phyloP scores from a whole-genome alignment of 805 yeast species.

The Saccharomycopsis capsularis region DNA sequence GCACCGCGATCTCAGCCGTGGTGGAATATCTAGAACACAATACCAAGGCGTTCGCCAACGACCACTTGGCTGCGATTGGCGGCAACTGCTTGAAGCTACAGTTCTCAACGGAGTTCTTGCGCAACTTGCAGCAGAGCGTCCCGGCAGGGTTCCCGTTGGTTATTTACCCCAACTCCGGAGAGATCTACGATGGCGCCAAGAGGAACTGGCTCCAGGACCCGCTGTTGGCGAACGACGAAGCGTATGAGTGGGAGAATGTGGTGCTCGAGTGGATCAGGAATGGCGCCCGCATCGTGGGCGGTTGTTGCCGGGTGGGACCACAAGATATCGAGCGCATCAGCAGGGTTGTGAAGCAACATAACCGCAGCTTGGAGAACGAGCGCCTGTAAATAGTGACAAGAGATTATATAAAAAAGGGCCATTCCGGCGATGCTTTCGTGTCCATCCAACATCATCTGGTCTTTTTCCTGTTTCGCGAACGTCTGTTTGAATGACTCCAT shows the following conservation, averaged over 20 bases:
- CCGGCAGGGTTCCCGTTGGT: slow-evolving; percentile 35
- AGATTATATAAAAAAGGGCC: no score
- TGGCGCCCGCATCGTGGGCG: slow-evolving; percentile 34
- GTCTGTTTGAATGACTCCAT: no score
- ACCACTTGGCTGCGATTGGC: slow-evolving; percentile 46
- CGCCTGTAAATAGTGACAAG: no score
- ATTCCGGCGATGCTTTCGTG: no score
- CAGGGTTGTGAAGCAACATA: slow-evolving; percentile 2
- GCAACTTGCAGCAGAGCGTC: slow-evolving; percentile 26
- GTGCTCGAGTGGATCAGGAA: slow-evolving; percentile 29
- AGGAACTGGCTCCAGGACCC: slow-evolving; percentile 34
- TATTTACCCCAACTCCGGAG: slow-evolving; percentile 75
- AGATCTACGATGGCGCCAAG: slow-evolving; percentile 44
- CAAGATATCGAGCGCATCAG: slow-evolving; percentile 24
- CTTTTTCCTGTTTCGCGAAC: no score
- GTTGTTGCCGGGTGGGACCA: slow-evolving; percentile 40
- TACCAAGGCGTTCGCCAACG: slow-evolving; percentile 18
- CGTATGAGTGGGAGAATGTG: slow-evolving; percentile 27
- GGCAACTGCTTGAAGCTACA: slow-evolving; percentile 58
- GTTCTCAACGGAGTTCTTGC: slow-evolving; percentile 36
- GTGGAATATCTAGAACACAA: slow-evolving; percentile 19
- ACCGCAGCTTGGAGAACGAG: no score
- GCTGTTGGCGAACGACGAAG: slow-evolving; percentile 18
- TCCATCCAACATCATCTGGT: no score
- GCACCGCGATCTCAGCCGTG: slow-evolving; percentile 35